Conservation (phyloP, 2,329 filamentous ascomycete species). For the Tolypocladium nubicola region DNA sequence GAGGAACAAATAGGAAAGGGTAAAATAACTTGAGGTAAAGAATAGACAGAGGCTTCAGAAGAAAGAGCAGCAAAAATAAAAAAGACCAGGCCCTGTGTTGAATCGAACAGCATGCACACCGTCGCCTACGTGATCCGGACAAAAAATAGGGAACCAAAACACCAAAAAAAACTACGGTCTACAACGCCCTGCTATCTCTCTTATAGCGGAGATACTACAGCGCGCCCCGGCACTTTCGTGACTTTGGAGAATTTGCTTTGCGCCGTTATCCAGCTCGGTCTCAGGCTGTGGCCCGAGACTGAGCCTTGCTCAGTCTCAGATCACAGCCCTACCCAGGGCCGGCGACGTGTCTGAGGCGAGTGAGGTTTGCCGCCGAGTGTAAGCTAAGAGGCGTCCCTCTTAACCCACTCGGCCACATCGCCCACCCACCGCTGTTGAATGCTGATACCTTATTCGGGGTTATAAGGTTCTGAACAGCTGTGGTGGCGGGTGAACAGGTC, state of each 20-base stretch:
- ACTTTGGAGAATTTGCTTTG: conserved; percentile 15
- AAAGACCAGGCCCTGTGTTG: no score
- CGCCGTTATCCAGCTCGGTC: conserved; percentile 11
- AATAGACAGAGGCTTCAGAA: background rate
- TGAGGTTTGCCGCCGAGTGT: no score
- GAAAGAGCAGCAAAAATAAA: background rate
- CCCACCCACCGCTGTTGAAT: background rate
- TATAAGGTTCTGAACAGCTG: background rate
- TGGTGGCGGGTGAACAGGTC: background rate
- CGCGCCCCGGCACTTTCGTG: conserved; percentile 16
- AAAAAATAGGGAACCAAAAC: background rate
- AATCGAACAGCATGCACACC: no score
- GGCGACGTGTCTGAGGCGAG: conserved; percentile 6
- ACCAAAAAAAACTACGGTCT: background rate
- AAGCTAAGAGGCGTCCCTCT: background rate
- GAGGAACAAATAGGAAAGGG: background rate
- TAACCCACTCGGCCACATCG: background rate
- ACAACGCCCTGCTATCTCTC: conserved; percentile 11
- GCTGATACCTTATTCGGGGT: background rate
- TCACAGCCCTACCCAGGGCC: conserved; percentile 1
- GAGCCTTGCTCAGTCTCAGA: no score
- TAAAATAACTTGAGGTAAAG: background rate
- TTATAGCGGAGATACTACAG: conserved; percentile 14
- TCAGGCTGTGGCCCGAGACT: no score
- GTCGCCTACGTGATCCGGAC: background rate